Evolutionary conservation across 129 eudicot species (phyloP), one percentile per base, ranked within the genome.

Genomic region (Arctium minus): DNA sequence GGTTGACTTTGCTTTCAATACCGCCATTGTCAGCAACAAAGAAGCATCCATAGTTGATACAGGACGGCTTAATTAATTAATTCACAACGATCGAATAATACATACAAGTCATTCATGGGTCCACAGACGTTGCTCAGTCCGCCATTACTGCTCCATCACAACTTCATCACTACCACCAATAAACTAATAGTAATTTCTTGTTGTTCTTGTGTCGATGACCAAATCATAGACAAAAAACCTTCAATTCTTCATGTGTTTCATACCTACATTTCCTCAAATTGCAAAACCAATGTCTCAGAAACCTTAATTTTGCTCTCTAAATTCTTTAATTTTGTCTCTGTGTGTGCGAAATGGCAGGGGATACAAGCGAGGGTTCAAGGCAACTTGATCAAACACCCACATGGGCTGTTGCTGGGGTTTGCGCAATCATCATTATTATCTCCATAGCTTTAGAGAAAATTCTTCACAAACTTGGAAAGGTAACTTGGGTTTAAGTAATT

Each of bases 341-440:
- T 75, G 68, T 75, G 68, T 35, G 50, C 30, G 79, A 46, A 70
- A 90, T 90, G 93, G 91, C 89, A 37, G 90, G 90, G 65, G 87
- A 70, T 76, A 15, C 82, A 29, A 80, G 84, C 42, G 83, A 72
- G 11, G 80, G 73, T 17, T 32, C 72, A 42, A 81, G 92, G 71
- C 80, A 85, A 83, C 92, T 91, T 67, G 92, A 88, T 87, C 92
- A 88, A 73, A 95, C 98, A 75, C 96, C 98, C 6, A 95, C 98
- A 83, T 95, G 98, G 98, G 97, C 98, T 0, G 98, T 95, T 37
- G 92, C 98, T 77, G 92, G 93, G 74, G 96, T 95, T 38, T 95
- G 98, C 80, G 91, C 98, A 7, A 76, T 87, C 22, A 89, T 95
- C 30, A 92, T 95, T 29, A 33, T 95, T 48, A 86, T 92, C 78